A percentile compares a stretch with the other conserved stretches of the same genome.
Conservation (phyloP, 2,329 filamentous ascomycete species). For the Diplodia intermedia region DNA sequence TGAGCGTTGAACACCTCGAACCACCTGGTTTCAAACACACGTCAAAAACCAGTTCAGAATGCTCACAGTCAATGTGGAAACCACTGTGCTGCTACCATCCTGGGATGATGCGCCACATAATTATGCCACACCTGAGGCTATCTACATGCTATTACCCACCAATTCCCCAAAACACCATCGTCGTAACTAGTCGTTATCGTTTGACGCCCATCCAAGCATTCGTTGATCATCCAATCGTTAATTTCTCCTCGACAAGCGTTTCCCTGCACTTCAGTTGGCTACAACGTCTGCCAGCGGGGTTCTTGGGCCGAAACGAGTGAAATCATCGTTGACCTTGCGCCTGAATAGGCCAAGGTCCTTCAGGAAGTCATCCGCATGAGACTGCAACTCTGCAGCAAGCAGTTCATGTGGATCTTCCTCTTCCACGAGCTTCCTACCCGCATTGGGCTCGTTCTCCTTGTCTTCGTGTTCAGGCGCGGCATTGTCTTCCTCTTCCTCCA, state of each 20-base stretch:
- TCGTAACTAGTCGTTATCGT: not conserved
- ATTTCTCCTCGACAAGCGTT: not conserved
- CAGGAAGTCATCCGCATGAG: slow-evolving; percentile 83
- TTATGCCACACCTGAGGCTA: no score
- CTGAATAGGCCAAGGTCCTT: slow-evolving; percentile 81
- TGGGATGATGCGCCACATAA: no score
- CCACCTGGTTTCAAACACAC: not conserved
- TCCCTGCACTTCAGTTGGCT: slow-evolving; percentile 12
- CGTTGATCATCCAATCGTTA: not conserved
- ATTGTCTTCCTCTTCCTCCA: slow-evolving; percentile 39
- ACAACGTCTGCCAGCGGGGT: slow-evolving; percentile 24
- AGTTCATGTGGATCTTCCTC: slow-evolving; percentile 57
- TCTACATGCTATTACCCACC: not conserved
- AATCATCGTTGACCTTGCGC: slow-evolving; percentile 85
- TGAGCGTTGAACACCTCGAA: not conserved
- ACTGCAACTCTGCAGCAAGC: slow-evolving; percentile 71
- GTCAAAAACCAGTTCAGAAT: not conserved
- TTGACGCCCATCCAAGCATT: slow-evolving; percentile 1
- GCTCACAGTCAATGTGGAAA: not conserved
- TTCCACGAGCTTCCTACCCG: slow-evolving; percentile 67
- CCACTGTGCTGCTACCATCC: not conserved
- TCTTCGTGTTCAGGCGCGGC: slow-evolving; percentile 36
- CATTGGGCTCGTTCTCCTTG: slow-evolving; percentile 56
- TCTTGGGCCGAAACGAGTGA: slow-evolving; percentile 62
- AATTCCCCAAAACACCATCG: not conserved